A percentile compares a stretch with the other conserved stretches of the same genome.
phyloP scores from a whole-genome alignment of 2,329 filamentous ascomycete genomes.

The Xylaria sp. region DNA sequence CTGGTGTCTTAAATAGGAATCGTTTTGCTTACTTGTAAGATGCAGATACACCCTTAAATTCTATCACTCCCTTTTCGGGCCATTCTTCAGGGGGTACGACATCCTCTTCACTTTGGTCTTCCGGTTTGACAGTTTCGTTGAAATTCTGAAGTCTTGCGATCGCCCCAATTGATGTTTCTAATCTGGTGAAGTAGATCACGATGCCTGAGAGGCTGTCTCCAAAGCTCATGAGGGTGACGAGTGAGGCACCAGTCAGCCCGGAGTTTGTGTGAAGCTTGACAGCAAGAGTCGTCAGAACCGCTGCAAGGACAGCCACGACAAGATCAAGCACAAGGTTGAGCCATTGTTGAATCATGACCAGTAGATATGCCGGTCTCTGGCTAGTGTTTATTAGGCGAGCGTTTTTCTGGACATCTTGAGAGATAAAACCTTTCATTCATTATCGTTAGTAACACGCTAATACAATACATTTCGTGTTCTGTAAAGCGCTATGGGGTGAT shows the following conservation, averaged over 20 bases:
- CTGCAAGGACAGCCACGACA: conserved; percentile 42
- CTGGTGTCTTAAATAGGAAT: background rate
- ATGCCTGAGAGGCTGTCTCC: conserved; percentile 45
- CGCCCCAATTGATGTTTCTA: conserved; percentile 51
- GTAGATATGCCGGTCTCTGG: conserved; percentile 63
- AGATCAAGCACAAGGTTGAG: conserved; percentile 41
- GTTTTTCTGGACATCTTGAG: conserved; percentile 56
- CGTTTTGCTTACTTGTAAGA: conserved; percentile 37
- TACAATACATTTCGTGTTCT: background rate
- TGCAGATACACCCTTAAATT: conserved; percentile 45
- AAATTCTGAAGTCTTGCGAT: conserved; percentile 47
- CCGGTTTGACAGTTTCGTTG: conserved; percentile 41
- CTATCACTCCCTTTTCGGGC: conserved; percentile 45
- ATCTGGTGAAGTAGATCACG: conserved; percentile 46
- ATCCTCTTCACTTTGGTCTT: conserved; percentile 43
- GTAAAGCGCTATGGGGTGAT: background rate
- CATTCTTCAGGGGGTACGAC: conserved; percentile 45
- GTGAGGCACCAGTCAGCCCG: conserved; percentile 45
- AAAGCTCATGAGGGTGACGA: conserved; percentile 50
- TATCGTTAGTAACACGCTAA: background rate
- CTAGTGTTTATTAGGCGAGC: conserved; percentile 58
- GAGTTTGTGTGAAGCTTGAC: conserved; percentile 42
- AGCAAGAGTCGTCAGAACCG: conserved; percentile 43
- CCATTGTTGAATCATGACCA: conserved; percentile 60
- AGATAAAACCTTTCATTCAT: conserved; percentile 50